Evolutionary conservation across 345 rosid genomes (phyloP).

Genomic region (Pugionium cornutum): DNA sequence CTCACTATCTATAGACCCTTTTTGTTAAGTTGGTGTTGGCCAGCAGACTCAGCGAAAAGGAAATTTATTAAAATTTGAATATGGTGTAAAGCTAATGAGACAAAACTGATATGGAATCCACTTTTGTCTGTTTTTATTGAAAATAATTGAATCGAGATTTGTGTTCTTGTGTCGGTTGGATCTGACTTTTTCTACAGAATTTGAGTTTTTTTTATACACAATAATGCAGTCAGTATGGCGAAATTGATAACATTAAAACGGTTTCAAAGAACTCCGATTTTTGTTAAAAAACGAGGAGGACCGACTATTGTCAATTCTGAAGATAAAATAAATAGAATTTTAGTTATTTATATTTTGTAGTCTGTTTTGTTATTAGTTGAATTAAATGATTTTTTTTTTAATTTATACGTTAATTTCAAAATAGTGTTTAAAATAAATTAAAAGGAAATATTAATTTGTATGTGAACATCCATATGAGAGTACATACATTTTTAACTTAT

Average conservation of each 20-base stretch:
- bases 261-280: background rate
- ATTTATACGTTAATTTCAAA: too few relatives aligned
- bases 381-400: too few relatives aligned
- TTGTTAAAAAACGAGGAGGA: background rate
- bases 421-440: too few relatives aligned
- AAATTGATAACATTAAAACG: background rate
- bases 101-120: constrained; percentile 22
- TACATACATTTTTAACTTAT: too few relatives aligned
- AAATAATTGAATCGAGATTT: constrained; percentile 2
- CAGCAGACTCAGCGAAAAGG: background rate
- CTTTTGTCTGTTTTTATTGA: constrained; percentile 19
- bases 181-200: constrained; percentile 9
- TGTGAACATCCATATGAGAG: too few relatives aligned
- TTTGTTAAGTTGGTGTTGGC: background rate
- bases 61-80: background rate
- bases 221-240: constrained; percentile 3
- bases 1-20: background rate
- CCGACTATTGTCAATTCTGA: too few relatives aligned
- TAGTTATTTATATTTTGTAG: too few relatives aligned
- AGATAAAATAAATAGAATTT: too few relatives aligned
- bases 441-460: too few relatives aligned
- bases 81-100: constrained; percentile 20
- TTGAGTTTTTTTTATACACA: background rate
- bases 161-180: constrained; percentile 32
- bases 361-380: too few relatives aligned